Conservation (phyloP, 2,329 filamentous ascomycete species). For the Cytospora paraplurivora region DNA sequence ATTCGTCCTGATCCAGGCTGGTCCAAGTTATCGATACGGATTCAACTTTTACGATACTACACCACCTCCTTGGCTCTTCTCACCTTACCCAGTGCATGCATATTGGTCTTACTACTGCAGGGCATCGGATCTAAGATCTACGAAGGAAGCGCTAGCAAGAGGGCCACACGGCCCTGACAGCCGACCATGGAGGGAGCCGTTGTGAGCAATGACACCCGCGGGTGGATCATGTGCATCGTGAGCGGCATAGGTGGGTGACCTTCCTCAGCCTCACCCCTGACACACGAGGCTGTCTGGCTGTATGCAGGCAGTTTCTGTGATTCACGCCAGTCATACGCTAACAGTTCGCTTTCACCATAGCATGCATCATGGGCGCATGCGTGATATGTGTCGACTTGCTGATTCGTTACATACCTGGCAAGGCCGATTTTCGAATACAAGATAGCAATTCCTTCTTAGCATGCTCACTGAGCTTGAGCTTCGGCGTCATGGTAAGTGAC, state of each 20-base stretch:
- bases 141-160: slow-evolving; percentile 19
- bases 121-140: slow-evolving; percentile 22
- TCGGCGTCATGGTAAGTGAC: slow-evolving; percentile 84
- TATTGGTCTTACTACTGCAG: slow-evolving; percentile 20
- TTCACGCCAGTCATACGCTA: neutral
- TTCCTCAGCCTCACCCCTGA: slow-evolving; percentile 4
- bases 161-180: slow-evolving; percentile 25
- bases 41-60: neutral
- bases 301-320: neutral
- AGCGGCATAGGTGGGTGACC: slow-evolving; percentile 66
- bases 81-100: slow-evolving; percentile 5
- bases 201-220: slow-evolving; percentile 79
- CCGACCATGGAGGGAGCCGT: slow-evolving; percentile 44
- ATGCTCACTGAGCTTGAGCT: slow-evolving; percentile 85
- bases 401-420: slow-evolving; percentile 70
- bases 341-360: slow-evolving; percentile 38
- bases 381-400: slow-evolving; percentile 87
- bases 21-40: neutral
- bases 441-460: slow-evolving; percentile 88
- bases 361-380: slow-evolving; percentile 73
- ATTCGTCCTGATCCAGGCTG: neutral
- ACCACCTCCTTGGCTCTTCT: neutral
- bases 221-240: slow-evolving; percentile 90
- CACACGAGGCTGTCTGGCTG: slow-evolving; percentile 3
- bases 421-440: slow-evolving; percentile 80